Percentiles rank a stretch among this genome's conserved stretches.
phyloP scores from a whole-genome alignment of 2,329 filamentous ascomycete genomes.

The Phoma sp. region DNA sequence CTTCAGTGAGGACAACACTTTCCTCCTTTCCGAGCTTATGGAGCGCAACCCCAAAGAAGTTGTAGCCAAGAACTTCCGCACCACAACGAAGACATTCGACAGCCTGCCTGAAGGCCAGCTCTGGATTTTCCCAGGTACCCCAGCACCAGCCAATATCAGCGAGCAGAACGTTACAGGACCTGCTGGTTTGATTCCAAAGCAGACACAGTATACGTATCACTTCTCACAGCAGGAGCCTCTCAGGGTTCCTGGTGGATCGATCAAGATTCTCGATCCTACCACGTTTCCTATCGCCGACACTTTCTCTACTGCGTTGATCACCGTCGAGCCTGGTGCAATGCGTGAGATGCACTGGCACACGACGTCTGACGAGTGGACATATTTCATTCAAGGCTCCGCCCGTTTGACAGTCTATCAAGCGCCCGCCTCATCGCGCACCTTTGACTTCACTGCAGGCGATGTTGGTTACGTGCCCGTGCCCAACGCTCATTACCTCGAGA shows the following conservation, averaged over 20 bases:
- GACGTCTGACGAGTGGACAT: constrained; percentile 66
- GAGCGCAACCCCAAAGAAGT: constrained; percentile 51
- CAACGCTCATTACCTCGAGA: constrained; percentile 66
- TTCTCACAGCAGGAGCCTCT: constrained; percentile 58
- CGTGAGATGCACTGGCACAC: constrained; percentile 71
- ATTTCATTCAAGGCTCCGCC: constrained; percentile 63
- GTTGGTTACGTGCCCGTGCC: constrained; percentile 65
- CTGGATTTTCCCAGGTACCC: constrained; percentile 53
- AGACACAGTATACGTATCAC: constrained; percentile 50
- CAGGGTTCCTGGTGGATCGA: constrained; percentile 61
- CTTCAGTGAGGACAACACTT: constrained; percentile 67
- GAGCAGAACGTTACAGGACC: constrained; percentile 55
- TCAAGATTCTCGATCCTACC: constrained; percentile 65
- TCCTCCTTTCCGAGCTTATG: constrained; percentile 63
- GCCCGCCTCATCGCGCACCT: constrained; percentile 59
- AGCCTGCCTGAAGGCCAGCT: constrained; percentile 48
- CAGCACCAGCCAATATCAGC: constrained; percentile 45
- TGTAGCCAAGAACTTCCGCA: constrained; percentile 53
- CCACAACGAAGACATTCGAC: constrained; percentile 46
- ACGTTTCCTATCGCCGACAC: constrained; percentile 64
- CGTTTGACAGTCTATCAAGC: constrained; percentile 64
- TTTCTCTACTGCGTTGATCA: constrained; percentile 65
- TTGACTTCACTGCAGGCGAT: constrained; percentile 66
- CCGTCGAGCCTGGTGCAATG: constrained; percentile 67
- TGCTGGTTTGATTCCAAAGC: constrained; percentile 39